Conservation (phyloP, 495 filamentous ascomycete species). For the Hypoxylon crocopeplum region DNA sequence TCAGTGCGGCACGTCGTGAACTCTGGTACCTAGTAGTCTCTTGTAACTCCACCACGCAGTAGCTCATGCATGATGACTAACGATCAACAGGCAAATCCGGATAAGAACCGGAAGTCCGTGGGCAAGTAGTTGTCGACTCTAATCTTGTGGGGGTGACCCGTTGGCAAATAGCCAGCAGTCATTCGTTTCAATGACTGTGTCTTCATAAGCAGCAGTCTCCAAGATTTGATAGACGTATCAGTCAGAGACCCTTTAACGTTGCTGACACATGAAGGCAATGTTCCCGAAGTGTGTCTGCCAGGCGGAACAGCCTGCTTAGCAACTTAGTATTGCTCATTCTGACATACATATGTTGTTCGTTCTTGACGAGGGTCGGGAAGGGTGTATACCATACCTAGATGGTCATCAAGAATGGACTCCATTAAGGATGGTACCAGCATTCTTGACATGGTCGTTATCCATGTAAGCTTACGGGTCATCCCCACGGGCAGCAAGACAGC, state of each 20-base stretch:
- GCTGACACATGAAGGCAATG: constrained; percentile 2
- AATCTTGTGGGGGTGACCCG: background rate
- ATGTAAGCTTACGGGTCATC: constrained; percentile 18
- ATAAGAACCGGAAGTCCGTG: constrained; percentile 32
- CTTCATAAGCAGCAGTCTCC: background rate
- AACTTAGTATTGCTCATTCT: constrained; percentile 4
- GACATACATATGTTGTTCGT: background rate
- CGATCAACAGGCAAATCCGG: background rate
- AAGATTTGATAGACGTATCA: constrained; percentile 1
- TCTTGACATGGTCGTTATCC: constrained; percentile 4
- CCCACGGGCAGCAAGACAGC: constrained; percentile 13
- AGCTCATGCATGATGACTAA: background rate
- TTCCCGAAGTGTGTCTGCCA: constrained; percentile 5
- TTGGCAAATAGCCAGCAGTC: background rate
- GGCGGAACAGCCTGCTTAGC: constrained; percentile 1
- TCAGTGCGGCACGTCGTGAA: constrained; percentile 17
- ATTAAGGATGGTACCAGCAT: background rate
- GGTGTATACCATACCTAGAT: background rate
- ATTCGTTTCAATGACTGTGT: background rate
- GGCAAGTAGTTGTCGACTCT: background rate
- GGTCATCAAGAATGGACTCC: background rate
- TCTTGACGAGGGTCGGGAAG: constrained; percentile 2
- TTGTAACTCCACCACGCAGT: background rate
- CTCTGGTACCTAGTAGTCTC: too few species aligned
- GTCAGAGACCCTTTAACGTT: background rate